These are phyloP conservation scores for Dimargaris cristalligena DNA, from an alignment of 192 early-diverging fungal species.

Conservation along the genomic window DNA sequence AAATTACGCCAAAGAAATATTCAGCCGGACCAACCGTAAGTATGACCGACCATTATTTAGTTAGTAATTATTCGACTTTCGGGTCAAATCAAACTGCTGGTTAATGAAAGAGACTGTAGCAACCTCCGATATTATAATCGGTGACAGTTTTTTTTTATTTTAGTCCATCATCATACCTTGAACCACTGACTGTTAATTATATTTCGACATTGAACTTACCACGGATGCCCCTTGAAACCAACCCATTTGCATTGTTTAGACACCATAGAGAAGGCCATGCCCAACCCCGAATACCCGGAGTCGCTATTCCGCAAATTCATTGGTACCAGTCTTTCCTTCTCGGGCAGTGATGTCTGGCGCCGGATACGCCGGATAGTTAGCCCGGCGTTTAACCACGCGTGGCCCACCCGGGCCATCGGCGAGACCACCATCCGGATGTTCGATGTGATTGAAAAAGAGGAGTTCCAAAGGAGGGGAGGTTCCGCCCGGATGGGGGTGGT, in stretches of 20 bases:
- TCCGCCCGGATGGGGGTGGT: not conserved
- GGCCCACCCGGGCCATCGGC: slow-evolving; percentile 17
- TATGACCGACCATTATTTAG: not conserved
- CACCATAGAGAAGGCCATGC: slow-evolving; percentile 6
- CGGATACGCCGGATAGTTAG: slow-evolving; percentile 28
- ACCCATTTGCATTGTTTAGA: not conserved
- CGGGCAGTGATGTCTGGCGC: slow-evolving; percentile 25
- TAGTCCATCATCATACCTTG: not conserved
- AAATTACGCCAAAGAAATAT: slow-evolving; percentile 7
- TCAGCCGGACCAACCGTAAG: slow-evolving; percentile 8
- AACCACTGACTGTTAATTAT: not conserved
- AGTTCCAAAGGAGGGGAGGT: not conserved
- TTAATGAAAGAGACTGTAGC: not conserved
- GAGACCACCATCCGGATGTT: slow-evolving; percentile 12
- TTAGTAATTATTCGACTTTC: not conserved
- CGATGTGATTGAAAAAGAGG: slow-evolving; percentile 16
- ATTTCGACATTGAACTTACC: not conserved
- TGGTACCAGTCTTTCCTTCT: slow-evolving; percentile 18
- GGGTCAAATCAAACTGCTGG: not conserved
- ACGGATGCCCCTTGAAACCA: not conserved
- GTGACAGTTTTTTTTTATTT: not conserved
- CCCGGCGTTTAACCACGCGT: slow-evolving; percentile 28
- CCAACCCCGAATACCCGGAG: slow-evolving; percentile 9
- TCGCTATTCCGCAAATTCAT: slow-evolving; percentile 10
- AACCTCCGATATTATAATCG: not conserved